phyloP scores from a whole-genome alignment of 2,329 filamentous ascomycete species.

The Escovopsis sp. region DNA sequence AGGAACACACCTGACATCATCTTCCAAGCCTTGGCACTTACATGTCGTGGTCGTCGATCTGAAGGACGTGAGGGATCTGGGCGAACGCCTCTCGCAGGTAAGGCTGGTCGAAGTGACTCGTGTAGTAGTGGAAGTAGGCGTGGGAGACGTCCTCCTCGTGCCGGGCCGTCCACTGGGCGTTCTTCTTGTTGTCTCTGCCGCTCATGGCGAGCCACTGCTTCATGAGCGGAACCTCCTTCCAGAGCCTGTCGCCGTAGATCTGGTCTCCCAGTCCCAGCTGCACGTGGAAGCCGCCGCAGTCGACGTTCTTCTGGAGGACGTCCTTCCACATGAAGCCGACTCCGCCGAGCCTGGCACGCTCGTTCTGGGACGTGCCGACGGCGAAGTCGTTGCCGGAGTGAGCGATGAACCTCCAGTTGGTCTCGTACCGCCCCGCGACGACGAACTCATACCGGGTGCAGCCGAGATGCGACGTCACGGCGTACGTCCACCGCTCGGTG shows the following conservation, averaged over 20 bases:
- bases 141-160: conserved; percentile 93
- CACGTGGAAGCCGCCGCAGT: conserved; percentile 89
- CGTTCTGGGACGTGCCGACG: conserved; percentile 70
- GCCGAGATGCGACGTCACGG: conserved; percentile 88
- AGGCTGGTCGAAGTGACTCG: conserved; percentile 94
- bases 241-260: conserved; percentile 87
- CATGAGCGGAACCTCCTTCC: conserved; percentile 87
- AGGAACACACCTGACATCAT: background rate
- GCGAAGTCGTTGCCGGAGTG: conserved; percentile 96
- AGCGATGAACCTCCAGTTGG: conserved; percentile 87
- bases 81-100: conserved; percentile 90
- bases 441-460: conserved; percentile 98
- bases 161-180: conserved; percentile 78
- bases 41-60: conserved; percentile 97
- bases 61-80: conserved; percentile 86
- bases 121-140: conserved; percentile 98
- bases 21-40: conserved; percentile 35
- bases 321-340: conserved; percentile 98
- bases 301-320: conserved; percentile 90
- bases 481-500: conserved; percentile 89
- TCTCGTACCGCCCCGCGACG: conserved; percentile 79
- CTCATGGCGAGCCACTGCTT: conserved; percentile 92
- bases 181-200: conserved; percentile 86
- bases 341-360: conserved; percentile 73
- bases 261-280: conserved; percentile 88